Evolutionary conservation across 345 rosid species (phyloP).

Genomic region (Bruguiera gymnorhiza): DNA sequence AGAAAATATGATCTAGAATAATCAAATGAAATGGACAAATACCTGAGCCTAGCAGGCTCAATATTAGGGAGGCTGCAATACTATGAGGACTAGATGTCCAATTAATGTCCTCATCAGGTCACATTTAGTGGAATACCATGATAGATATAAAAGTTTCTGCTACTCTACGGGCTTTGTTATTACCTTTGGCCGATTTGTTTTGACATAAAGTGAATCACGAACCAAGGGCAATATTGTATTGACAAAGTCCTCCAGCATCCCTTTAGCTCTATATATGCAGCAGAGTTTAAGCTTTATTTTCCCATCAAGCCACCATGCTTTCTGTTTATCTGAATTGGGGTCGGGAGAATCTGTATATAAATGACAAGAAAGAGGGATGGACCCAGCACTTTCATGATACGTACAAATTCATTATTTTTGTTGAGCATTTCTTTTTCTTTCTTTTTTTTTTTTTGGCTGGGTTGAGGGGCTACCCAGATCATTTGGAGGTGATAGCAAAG

Average conservation of each 20-base stretch:
- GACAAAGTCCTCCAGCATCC: slow-evolving; percentile 72
- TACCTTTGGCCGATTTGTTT: slow-evolving; percentile 66
- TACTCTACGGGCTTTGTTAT: not conserved
- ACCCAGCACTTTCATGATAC: not conserved
- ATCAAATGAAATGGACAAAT: slow-evolving; percentile 1
- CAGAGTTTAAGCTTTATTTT: slow-evolving; percentile 75
- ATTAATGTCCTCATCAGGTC: not conserved
- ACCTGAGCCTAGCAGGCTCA: not conserved
- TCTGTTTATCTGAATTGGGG: slow-evolving; percentile 32
- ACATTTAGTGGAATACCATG: too few relatives aligned
- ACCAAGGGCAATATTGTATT: slow-evolving; percentile 65
- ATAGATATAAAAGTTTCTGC: not conserved
- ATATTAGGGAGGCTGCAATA: not conserved
- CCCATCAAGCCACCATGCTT: slow-evolving; percentile 73
- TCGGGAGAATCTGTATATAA: slow-evolving; percentile 25
- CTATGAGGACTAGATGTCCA: not conserved
- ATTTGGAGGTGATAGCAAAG: slow-evolving; percentile 71
- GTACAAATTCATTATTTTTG: not conserved
- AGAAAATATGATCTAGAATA: not conserved
- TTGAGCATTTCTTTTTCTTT: not conserved
- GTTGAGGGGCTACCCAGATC: slow-evolving; percentile 35
- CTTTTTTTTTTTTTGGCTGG: not conserved
- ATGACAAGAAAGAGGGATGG: slow-evolving; percentile 2
- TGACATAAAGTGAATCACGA: slow-evolving; percentile 52
- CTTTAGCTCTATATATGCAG: slow-evolving; percentile 69